Percentiles rank a stretch among this genome's conserved stretches.
Conservation (phyloP, 2,329 filamentous ascomycete species). For the Penicillium griseofulvum region DNA sequence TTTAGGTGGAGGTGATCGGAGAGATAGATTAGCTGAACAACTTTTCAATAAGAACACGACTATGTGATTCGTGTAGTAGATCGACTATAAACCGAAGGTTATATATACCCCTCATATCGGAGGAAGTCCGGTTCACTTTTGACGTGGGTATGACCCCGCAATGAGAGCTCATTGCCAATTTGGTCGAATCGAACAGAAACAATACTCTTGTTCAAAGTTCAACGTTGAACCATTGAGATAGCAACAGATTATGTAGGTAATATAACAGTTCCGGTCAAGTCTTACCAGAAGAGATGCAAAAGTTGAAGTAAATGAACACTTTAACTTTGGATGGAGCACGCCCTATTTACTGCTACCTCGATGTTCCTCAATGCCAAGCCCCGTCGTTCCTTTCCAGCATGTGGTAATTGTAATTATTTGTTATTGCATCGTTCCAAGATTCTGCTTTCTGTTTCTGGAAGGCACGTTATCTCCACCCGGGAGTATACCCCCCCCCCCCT, state of each 20-base stretch:
- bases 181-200: too few relatives aligned
- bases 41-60: neutral
- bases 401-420: neutral
- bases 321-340: too few relatives aligned
- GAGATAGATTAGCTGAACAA: neutral
- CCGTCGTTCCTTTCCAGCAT: neutral
- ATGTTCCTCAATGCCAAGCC: too few relatives aligned
- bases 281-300: too few relatives aligned
- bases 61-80: neutral
- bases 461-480: neutral
- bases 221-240: too few relatives aligned
- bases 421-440: too few relatives aligned
- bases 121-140: constrained; percentile 14
- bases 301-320: too few relatives aligned
- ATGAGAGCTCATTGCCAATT: neutral
- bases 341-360: too few relatives aligned
- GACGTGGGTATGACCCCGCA: constrained; percentile 20
- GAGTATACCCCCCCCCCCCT: neutral
- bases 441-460: neutral
- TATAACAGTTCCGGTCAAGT: too few relatives aligned
- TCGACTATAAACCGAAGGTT: neutral
- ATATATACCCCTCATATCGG: constrained; percentile 12
- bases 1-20: neutral
- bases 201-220: too few relatives aligned
- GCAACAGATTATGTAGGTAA: too few relatives aligned